phyloP scores from a whole-genome alignment of 1,284 basidiomycete genomes.

The Puccinia sorghi region DNA sequence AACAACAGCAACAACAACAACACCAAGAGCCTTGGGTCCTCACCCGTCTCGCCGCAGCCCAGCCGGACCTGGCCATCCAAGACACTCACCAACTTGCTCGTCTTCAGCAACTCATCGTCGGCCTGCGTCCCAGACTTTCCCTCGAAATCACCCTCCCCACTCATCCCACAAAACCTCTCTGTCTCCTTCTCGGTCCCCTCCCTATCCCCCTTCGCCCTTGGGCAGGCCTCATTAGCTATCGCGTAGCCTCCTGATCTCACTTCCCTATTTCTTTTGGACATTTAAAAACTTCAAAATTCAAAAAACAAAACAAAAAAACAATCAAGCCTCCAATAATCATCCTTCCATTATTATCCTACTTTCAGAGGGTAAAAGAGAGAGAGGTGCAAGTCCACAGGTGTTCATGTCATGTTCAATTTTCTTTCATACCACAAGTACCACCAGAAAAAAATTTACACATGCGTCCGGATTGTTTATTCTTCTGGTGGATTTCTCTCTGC shows the following conservation, averaged over 20 bases:
- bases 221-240: constrained; percentile 14
- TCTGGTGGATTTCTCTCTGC: too few species aligned
- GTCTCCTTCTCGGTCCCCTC: neutral
- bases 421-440: too few species aligned
- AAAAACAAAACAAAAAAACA: too few species aligned
- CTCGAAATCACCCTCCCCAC: neutral
- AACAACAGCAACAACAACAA: neutral
- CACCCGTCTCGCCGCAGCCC: neutral
- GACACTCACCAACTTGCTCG: neutral
- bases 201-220: neutral
- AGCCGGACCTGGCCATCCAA: neutral
- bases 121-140: neutral
- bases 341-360: too few species aligned
- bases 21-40: neutral
- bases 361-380: too few species aligned
- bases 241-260: constrained; percentile 4
- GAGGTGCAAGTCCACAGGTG: too few species aligned
- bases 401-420: too few species aligned
- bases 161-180: neutral
- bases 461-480: too few species aligned
- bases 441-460: too few species aligned
- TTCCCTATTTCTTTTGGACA: too few species aligned
- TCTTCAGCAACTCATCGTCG: neutral
- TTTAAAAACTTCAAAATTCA: too few species aligned
- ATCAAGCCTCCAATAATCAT: too few species aligned